A percentile compares a stretch with the other conserved stretches of the same genome.
These are phyloP conservation scores for Clathrospora elynae DNA, from an alignment of 2,329 filamentous ascomycete genomes.

Conservation along the genomic window DNA sequence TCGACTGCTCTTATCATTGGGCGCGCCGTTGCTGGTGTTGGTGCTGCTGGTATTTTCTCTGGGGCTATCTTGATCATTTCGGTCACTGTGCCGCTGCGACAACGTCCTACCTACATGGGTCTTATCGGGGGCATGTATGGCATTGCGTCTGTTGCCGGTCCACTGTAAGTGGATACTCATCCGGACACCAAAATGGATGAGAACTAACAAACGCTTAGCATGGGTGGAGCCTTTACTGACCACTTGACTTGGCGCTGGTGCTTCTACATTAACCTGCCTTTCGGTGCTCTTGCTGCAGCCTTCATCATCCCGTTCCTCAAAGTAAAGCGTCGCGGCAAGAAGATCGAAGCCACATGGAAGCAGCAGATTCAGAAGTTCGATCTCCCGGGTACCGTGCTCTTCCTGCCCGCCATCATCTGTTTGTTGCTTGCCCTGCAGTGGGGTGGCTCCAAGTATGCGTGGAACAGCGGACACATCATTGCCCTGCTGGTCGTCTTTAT, in stretches of 20 bases:
- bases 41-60: slow-evolving; percentile 57
- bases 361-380: slow-evolving; percentile 54
- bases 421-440: slow-evolving; percentile 58
- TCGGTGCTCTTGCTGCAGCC: slow-evolving; percentile 53
- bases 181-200: slow-evolving; percentile 13
- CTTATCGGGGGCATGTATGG: slow-evolving; percentile 58
- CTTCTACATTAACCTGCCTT: slow-evolving; percentile 55
- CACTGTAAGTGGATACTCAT: slow-evolving; percentile 43
- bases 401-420: slow-evolving; percentile 56
- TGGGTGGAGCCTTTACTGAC: slow-evolving; percentile 55
- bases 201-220: slow-evolving; percentile 39
- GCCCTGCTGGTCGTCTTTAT: slow-evolving; percentile 53
- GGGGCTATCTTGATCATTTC: slow-evolving; percentile 57
- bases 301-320: slow-evolving; percentile 51
- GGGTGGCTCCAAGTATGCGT: slow-evolving; percentile 56
- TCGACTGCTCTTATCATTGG: slow-evolving; percentile 58
- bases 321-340: slow-evolving; percentile 41
- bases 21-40: slow-evolving; percentile 57
- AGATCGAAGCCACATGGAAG: slow-evolving; percentile 43
- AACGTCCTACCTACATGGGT: slow-evolving; percentile 57
- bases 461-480: slow-evolving; percentile 54
- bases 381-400: slow-evolving; percentile 50
- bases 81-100: slow-evolving; percentile 52
- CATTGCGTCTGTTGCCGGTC: slow-evolving; percentile 55
- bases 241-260: slow-evolving; percentile 56